These are phyloP conservation scores for Diatrype stigma DNA, from an alignment of 2,329 filamentous ascomycete species.

Conservation along the genomic window DNA sequence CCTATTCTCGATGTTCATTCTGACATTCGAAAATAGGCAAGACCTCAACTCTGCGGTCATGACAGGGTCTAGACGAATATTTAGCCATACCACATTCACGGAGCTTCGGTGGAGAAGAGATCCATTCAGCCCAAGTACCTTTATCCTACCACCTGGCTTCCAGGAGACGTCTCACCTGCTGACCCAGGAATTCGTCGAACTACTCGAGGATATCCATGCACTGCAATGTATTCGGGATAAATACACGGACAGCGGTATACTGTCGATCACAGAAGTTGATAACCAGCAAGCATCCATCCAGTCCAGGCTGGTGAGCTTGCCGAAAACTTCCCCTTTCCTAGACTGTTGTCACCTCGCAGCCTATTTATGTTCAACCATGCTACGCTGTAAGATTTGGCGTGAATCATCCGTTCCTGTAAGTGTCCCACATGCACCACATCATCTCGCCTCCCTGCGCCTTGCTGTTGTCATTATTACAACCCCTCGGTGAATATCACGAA, in stretches of 20 bases:
- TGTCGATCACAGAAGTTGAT: conserved; percentile 30
- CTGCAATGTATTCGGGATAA: conserved; percentile 34
- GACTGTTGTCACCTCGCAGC: conserved; percentile 35
- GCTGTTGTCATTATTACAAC: no score
- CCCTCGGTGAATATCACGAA: no score
- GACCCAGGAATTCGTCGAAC: conserved; percentile 26
- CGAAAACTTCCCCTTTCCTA: conserved; percentile 15
- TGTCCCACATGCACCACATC: conserved; percentile 1
- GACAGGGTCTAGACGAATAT: conserved; percentile 33
- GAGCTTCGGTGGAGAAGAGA: conserved; percentile 38
- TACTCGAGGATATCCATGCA: conserved; percentile 35
- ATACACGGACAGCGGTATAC: conserved; percentile 11
- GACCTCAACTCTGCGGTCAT: conserved; percentile 38
- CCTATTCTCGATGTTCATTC: neutral
- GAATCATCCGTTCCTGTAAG: conserved; percentile 35
- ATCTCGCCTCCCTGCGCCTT: no score
- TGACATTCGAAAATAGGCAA: conserved; percentile 29
- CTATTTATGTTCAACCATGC: conserved; percentile 36
- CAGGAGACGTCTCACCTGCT: conserved; percentile 20
- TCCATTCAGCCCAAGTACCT: conserved; percentile 23
- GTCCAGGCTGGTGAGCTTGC: conserved; percentile 29
- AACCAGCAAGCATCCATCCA: conserved; percentile 40
- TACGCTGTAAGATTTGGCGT: conserved; percentile 38
- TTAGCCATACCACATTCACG: conserved; percentile 36
- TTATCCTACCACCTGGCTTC: conserved; percentile 32